A percentile compares a stretch with the other conserved stretches of the same genome.
Conservation (phyloP, 1,139 yeast species). For the Hanseniaspora uvarum region DNA sequence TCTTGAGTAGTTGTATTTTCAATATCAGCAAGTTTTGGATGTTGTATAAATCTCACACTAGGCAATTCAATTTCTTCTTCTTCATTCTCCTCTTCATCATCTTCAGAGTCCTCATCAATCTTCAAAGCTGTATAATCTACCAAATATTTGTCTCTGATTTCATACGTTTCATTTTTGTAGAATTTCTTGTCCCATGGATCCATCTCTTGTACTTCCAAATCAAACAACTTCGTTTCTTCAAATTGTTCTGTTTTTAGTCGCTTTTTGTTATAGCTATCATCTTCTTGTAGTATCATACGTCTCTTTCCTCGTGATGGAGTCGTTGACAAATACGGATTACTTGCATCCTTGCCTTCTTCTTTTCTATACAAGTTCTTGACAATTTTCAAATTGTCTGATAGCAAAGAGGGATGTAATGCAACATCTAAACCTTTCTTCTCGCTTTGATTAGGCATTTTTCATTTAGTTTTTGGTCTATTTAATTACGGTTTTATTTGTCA, state of each 20-base stretch:
- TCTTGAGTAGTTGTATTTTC: slow-evolving; percentile 37
- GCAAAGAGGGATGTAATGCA: slow-evolving; percentile 28
- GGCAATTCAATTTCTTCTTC: slow-evolving; percentile 21
- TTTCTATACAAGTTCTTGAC: slow-evolving; percentile 23
- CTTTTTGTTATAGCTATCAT: slow-evolving; percentile 19
- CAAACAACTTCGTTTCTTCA: slow-evolving; percentile 13
- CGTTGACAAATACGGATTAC: slow-evolving; percentile 21
- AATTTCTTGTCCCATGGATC: slow-evolving; percentile 31
- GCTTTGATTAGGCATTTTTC: neutral
- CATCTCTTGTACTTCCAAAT: slow-evolving; percentile 20
- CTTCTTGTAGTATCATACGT: slow-evolving; percentile 22
- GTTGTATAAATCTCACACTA: slow-evolving; percentile 50
- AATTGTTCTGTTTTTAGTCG: slow-evolving; percentile 19
- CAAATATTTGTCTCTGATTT: slow-evolving; percentile 22
- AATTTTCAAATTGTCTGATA: slow-evolving; percentile 27
- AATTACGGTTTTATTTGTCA: too few species aligned
- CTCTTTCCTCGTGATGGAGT: slow-evolving; percentile 24
- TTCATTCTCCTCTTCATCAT: slow-evolving; percentile 20
- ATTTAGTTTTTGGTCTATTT: neutral
- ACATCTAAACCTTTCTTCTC: slow-evolving; percentile 25
- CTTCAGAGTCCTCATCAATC: slow-evolving; percentile 22
- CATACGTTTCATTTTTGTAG: slow-evolving; percentile 20
- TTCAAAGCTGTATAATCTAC: slow-evolving; percentile 17
- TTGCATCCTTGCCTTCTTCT: neutral
- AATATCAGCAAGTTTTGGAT: slow-evolving; percentile 39